Evolutionary conservation across 805 yeast genomes (phyloP), one percentile per base, ranked within the genome.

Genomic region (Cyberlindnera nakhonratchasimensis): DNA sequence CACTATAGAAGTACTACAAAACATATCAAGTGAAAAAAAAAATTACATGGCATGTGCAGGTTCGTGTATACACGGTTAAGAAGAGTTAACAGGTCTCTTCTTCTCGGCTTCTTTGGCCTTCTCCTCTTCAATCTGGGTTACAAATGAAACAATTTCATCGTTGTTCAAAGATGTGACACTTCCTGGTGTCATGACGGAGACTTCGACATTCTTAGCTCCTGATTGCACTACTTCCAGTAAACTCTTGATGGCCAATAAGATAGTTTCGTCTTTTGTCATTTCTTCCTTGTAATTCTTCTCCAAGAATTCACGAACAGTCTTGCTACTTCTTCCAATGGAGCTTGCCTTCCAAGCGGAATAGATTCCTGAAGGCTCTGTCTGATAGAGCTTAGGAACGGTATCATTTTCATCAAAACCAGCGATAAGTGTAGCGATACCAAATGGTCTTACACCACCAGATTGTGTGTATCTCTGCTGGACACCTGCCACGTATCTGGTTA

Each of bases 331-430:
- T 45, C 99, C 99, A 58, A 93, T 93, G 16, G 98, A 89, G 61
- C 87, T 91, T 25, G 98, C 97, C 64, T 90, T 87, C 99, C 99
- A 93, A 3, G 96, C 95, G 36, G 95, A 86, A 63, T 84, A 91
- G 51, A 93, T 91, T 20, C 99, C 99, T 35, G 96, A 86, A 32
- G 99, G 99, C 64, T 93, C 99, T 11, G 99, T 93, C 65, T 86
- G 95, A 67, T 82, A 93, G 52, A 93, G 75, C 62, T 78, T 82
- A 34, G 98, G 97, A 25, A 73, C 76, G 18, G 66, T 66, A 65
- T 88, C 96, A 58, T 83, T 82, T 41, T 82, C 82, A 68, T 93
- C 98, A 58, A 93, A 93, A 1, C 99, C 99, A 19, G 96, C 96
- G 62, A 93, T 86, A 57, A 93, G 71, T 22, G 97, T 93, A 39